Percentiles rank a stretch among this genome's conserved stretches.
phyloP scores from a whole-genome alignment of 495 filamentous ascomycete genomes.

The Hypoxylon subgilvum region DNA sequence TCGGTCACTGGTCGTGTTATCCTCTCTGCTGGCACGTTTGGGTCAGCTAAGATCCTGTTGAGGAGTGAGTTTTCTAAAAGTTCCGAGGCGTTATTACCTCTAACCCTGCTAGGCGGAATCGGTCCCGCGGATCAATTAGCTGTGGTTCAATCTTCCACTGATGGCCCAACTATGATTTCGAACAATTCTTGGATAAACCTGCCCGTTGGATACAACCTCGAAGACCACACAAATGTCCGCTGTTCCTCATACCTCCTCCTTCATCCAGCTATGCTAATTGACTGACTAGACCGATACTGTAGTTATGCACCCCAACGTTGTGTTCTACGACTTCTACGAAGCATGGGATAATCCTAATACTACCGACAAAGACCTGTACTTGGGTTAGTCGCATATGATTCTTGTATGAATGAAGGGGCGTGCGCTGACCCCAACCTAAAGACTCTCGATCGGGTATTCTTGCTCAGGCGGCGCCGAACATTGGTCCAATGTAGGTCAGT shows the following conservation, averaged over 20 bases:
- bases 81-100: background rate
- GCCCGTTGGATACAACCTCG: constrained; percentile 73
- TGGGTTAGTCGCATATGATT: constrained; percentile 31
- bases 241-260: background rate
- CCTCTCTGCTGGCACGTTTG: constrained; percentile 72
- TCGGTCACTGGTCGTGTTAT: constrained; percentile 67
- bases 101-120: constrained; percentile 57
- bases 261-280: background rate
- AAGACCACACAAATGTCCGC: constrained; percentile 67
- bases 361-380: constrained; percentile 45
- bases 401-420: constrained; percentile 29
- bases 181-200: constrained; percentile 67
- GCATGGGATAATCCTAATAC: constrained; percentile 57
- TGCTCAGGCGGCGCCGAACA: constrained; percentile 72
- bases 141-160: constrained; percentile 57
- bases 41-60: constrained; percentile 57
- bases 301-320: constrained; percentile 64
- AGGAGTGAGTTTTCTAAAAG: constrained; percentile 12
- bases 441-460: constrained; percentile 64
- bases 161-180: constrained; percentile 59
- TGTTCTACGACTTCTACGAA: constrained; percentile 68
- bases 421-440: constrained; percentile 36
- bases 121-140: constrained; percentile 64
- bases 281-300: constrained; percentile 59
- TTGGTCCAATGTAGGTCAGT: constrained; percentile 60